A percentile compares a stretch with the other conserved stretches of the same genome.
phyloP scores from a whole-genome alignment of 2,329 filamentous ascomycete species.

The Phoma sp. region DNA sequence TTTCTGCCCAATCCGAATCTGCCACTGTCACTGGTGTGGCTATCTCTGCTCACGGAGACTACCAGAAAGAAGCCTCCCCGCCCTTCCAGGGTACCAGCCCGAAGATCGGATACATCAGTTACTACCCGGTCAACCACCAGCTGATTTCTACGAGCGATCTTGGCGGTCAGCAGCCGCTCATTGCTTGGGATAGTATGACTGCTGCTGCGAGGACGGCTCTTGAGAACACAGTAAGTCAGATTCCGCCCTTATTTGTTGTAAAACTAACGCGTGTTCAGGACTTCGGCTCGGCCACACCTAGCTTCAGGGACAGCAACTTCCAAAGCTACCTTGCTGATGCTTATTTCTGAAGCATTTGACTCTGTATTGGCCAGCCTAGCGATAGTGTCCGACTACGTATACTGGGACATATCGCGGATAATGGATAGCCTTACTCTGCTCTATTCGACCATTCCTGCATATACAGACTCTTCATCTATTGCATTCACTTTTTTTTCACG shows the following conservation, averaged over 20 bases:
- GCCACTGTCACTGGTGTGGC: conserved; percentile 58
- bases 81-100: conserved; percentile 52
- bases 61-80: conserved; percentile 47
- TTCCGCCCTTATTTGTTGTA: background rate
- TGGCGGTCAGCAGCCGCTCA: conserved; percentile 55
- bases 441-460: background rate
- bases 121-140: conserved; percentile 58
- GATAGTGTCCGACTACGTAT: background rate
- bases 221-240: conserved; percentile 45
- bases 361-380: background rate
- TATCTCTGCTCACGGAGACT: conserved; percentile 59
- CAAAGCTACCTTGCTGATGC: conserved; percentile 51
- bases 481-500: background rate
- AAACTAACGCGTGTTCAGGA: conserved; percentile 23
- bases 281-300: conserved; percentile 56
- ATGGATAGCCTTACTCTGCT: background rate
- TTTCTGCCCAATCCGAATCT: conserved; percentile 48
- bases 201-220: conserved; percentile 52
- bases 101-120: conserved; percentile 57
- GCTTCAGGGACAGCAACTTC: conserved; percentile 57
- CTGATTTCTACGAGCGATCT: conserved; percentile 50
- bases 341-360: conserved; percentile 3
- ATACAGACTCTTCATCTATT: background rate
- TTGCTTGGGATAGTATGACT: conserved; percentile 59
- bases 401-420: background rate